Evolutionary conservation across 116 monocot species (phyloP).

Genomic region (Cymodocea nodosa): DNA sequence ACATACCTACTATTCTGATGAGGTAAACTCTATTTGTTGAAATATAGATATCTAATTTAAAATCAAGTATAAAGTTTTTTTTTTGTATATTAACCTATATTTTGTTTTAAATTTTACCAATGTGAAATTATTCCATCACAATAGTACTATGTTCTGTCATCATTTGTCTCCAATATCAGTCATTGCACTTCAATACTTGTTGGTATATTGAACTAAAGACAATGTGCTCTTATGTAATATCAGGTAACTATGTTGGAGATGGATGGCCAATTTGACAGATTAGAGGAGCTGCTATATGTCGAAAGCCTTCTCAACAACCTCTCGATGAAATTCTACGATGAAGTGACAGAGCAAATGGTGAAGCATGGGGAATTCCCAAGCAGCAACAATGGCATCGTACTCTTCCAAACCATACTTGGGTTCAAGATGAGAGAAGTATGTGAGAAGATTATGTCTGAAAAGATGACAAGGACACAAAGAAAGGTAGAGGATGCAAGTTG

Average conservation of each 20-base stretch:
- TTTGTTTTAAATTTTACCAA: too few species aligned
- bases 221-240: not conserved
- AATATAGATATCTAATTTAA: too few species aligned
- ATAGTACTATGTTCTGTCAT: too few species aligned
- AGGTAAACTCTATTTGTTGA: slow-evolving; percentile 27
- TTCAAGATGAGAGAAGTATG: slow-evolving; percentile 83
- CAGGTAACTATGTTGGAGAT: slow-evolving; percentile 87
- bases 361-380: slow-evolving; percentile 86
- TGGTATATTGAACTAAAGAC: not conserved
- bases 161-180: not conserved
- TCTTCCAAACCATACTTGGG: slow-evolving; percentile 88
- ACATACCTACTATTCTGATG: slow-evolving; percentile 52
- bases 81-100: too few species aligned
- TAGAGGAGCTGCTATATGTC: slow-evolving; percentile 94
- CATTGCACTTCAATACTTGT: not conserved
- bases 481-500: too few species aligned
- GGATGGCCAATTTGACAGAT: slow-evolving; percentile 94
- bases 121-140: too few species aligned
- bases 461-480: slow-evolving; percentile 5
- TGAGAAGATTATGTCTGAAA: slow-evolving; percentile 65
- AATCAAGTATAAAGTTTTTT: too few species aligned
- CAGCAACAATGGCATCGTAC: slow-evolving; percentile 86
- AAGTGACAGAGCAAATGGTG: slow-evolving; percentile 94
- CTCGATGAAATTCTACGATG: slow-evolving; percentile 89
- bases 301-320: slow-evolving; percentile 88